Conservation (phyloP, 139 green algal genomes). For the Chlamydomonas incerta region DNA sequence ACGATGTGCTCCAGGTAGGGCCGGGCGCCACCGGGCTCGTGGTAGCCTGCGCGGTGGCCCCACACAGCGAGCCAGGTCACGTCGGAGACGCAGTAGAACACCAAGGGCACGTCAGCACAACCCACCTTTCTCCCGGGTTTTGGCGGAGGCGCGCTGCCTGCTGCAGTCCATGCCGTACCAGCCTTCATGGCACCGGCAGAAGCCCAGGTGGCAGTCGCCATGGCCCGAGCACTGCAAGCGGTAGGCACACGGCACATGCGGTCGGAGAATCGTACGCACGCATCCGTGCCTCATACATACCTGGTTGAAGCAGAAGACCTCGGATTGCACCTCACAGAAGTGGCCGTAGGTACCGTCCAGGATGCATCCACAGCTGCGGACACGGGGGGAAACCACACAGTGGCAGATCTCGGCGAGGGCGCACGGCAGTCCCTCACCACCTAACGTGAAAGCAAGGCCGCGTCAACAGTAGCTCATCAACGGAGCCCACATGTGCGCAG, state of each 20-base stretch:
- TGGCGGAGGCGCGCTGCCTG: background rate
- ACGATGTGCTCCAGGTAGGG: background rate
- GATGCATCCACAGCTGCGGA: slow-evolving; percentile 18
- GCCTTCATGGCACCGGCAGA: slow-evolving; percentile 42
- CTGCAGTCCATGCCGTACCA: slow-evolving; percentile 51
- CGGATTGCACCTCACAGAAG: background rate
- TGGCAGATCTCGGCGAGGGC: background rate
- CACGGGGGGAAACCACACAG: too few relatives aligned
- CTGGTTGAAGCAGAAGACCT: slow-evolving; percentile 36
- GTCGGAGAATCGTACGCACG: too few relatives aligned
- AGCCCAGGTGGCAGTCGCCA: slow-evolving; percentile 34
- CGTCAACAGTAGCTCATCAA: too few relatives aligned
- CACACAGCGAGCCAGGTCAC: too few relatives aligned
- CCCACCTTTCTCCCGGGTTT: background rate
- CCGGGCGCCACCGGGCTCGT: background rate
- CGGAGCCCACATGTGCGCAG: too few relatives aligned
- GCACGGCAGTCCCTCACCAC: too few relatives aligned
- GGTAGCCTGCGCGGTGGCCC: slow-evolving; percentile 15
- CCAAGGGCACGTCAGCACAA: background rate
- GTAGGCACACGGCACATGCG: background rate
- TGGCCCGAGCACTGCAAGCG: slow-evolving; percentile 40
- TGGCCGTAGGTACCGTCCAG: background rate
- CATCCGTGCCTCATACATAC: background rate
- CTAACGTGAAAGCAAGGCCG: too few relatives aligned
- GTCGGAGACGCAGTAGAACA: background rate